Conservation (phyloP, 805 yeast genomes). For the Yarrowia osloensis region DNA sequence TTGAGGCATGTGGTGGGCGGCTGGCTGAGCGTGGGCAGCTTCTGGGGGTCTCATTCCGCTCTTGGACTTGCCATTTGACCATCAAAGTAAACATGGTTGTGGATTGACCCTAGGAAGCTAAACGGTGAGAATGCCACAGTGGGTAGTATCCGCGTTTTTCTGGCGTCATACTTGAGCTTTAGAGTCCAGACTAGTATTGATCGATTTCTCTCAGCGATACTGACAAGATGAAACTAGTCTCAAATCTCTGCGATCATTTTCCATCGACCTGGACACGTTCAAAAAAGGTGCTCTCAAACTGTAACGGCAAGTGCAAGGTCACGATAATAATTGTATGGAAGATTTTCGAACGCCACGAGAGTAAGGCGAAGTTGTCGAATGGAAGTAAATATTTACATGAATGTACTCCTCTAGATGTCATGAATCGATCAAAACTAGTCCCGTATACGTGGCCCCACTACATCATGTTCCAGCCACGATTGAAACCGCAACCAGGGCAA, state of each 20-base stretch:
- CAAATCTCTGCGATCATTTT: too few relatives aligned
- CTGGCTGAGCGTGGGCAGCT: neutral
- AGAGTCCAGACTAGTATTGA: too few relatives aligned
- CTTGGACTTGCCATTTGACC: constrained; percentile 1
- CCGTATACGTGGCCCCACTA: neutral
- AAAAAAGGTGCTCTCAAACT: constrained; percentile 4
- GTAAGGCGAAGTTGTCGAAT: neutral
- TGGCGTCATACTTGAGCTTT: neutral
- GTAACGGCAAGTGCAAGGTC: constrained; percentile 9
- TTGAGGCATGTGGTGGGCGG: neutral
- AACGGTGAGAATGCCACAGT: neutral
- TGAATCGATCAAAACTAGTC: neutral
- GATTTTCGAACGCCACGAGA: neutral
- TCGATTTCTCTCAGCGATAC: neutral
- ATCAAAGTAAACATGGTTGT: neutral
- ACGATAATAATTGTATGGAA: neutral
- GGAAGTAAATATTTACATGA: neutral
- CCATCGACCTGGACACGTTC: neutral
- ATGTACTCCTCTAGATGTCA: neutral
- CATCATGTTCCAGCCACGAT: neutral
- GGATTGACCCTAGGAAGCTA: neutral
- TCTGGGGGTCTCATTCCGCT: neutral
- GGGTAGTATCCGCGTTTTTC: neutral
- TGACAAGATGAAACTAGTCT: neutral
- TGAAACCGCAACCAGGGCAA: neutral